These are phyloP conservation scores for Suillus discolor DNA, from an alignment of 768 basidiomycete species.

Conservation along the genomic window DNA sequence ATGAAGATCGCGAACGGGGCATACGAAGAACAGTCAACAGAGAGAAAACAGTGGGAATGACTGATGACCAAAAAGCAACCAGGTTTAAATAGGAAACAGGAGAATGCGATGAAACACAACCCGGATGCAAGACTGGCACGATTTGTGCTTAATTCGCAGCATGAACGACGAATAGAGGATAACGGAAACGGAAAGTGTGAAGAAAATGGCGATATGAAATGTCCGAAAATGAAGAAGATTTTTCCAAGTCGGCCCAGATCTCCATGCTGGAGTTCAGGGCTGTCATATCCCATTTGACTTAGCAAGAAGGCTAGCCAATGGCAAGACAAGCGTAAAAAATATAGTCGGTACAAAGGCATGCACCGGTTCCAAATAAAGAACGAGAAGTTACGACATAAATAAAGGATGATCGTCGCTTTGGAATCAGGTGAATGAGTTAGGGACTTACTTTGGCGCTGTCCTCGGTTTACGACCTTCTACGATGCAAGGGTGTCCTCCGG, in stretches of 20 bases:
- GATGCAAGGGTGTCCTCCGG: constrained; percentile 74
- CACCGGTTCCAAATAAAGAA: constrained; percentile 27
- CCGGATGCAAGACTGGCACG: not conserved
- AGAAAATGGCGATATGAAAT: not conserved
- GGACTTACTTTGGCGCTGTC: constrained; percentile 79
- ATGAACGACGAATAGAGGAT: not conserved
- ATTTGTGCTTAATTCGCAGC: not conserved
- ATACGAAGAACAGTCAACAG: constrained; percentile 1
- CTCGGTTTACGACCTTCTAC: constrained; percentile 83
- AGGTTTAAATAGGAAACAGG: constrained; percentile 3
- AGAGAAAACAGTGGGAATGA: not conserved
- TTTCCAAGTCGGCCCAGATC: constrained; percentile 6
- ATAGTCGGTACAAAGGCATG: constrained; percentile 21
- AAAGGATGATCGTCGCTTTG: constrained; percentile 5
- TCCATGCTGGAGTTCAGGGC: constrained; percentile 13
- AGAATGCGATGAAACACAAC: not conserved
- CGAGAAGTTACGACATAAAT: constrained; percentile 21
- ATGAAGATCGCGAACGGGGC: constrained; percentile 23
- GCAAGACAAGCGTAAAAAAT: constrained; percentile 13
- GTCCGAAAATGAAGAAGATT: constrained; percentile 4
- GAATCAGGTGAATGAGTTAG: not conserved
- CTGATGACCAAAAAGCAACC: not conserved
- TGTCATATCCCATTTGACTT: constrained; percentile 19
- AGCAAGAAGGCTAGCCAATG: constrained; percentile 11
- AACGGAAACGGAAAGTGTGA: constrained; percentile 2